These are phyloP conservation scores for Hymenoscyphus fructigenus DNA, from an alignment of 2,329 filamentous ascomycete genomes.

Conservation along the genomic window DNA sequence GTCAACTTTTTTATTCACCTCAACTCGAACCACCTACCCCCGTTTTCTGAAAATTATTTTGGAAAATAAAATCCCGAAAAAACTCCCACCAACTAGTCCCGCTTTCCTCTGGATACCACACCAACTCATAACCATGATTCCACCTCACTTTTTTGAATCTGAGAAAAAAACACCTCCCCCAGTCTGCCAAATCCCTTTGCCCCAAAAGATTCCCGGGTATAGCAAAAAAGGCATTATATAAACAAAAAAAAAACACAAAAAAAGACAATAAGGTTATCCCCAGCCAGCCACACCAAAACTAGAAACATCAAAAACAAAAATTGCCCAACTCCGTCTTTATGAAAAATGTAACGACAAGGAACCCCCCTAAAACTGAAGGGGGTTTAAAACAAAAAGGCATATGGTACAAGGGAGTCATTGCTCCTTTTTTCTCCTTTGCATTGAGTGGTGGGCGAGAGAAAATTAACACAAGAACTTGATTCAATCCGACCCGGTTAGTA, in stretches of 20 bases:
- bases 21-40: neutral
- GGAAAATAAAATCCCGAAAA: neutral
- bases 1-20: neutral
- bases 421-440: neutral
- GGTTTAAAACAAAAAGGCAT: neutral
- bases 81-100: neutral
- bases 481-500: neutral
- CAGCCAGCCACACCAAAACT: neutral
- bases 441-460: neutral
- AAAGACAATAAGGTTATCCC: neutral
- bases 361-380: neutral
- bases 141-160: neutral
- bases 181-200: neutral
- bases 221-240: slow-evolving; percentile 10
- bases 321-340: slow-evolving; percentile 4
- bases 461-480: slow-evolving; percentile 1
- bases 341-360: neutral
- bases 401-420: neutral
- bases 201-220: slow-evolving; percentile 6
- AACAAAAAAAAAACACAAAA: slow-evolving; percentile 12
- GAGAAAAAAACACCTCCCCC: slow-evolving; percentile 1
- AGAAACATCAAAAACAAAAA: neutral
- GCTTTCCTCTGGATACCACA: neutral
- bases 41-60: neutral
- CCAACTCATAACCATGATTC: neutral